phyloP scores from a whole-genome alignment of 306 rosid species.

The Dryas alaskensis region DNA sequence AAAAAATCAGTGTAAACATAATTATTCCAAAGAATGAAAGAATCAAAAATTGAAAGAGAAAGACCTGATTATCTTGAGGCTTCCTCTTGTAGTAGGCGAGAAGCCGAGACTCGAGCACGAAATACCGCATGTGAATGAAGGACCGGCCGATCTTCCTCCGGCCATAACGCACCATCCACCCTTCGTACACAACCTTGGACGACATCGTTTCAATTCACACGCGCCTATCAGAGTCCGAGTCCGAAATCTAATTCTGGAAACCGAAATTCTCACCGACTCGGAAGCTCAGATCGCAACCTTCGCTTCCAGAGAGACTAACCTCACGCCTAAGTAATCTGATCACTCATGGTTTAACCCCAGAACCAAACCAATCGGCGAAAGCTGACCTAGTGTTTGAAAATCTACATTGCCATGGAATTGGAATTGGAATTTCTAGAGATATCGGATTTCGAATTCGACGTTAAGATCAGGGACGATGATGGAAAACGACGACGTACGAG shows the following conservation, averaged over 20 bases:
- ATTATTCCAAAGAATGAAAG: not conserved
- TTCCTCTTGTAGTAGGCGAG: conserved; percentile 93
- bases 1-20: not conserved
- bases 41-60: not conserved
- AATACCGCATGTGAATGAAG: conserved; percentile 93
- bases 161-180: conserved; percentile 99
- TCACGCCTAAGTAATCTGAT: conserved; percentile 40
- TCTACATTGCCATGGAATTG: conserved; percentile 5
- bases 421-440: conserved; percentile 16
- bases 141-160: conserved; percentile 95
- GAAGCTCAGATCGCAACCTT: conserved; percentile 58
- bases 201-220: conserved; percentile 53
- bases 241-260: conserved; percentile 10
- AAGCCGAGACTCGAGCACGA: conserved; percentile 89
- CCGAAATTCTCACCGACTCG: conserved; percentile 32
- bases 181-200: conserved; percentile 93
- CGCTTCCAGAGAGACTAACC: conserved; percentile 55
- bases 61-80: conserved; percentile 91
- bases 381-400: conserved; percentile 23
- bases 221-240: not conserved
- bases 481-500: conserved; percentile 49
- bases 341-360: conserved; percentile 38
- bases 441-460: conserved; percentile 36
- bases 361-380: conserved; percentile 22
- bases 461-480: conserved; percentile 26